These are phyloP conservation scores for Coniochaeta sp. DNA, from an alignment of 2,329 filamentous ascomycete genomes.

Conservation along the genomic window DNA sequence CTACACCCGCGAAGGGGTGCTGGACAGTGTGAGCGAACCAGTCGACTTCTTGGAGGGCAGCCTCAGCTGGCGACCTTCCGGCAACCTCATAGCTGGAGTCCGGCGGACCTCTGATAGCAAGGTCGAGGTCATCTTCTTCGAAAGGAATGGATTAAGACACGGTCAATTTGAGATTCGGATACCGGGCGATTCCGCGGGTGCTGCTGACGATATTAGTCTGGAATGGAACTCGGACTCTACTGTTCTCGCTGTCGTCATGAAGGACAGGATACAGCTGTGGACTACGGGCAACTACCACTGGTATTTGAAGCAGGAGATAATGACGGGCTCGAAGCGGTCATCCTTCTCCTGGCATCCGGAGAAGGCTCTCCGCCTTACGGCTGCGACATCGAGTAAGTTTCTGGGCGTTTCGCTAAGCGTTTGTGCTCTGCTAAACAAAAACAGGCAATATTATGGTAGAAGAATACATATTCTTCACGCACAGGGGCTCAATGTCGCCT, in stretches of 20 bases:
- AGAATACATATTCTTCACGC: slow-evolving; percentile 62
- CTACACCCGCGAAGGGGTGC: slow-evolving; percentile 79
- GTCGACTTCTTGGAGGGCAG: slow-evolving; percentile 84
- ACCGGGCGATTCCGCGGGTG: slow-evolving; percentile 9
- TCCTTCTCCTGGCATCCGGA: slow-evolving; percentile 76
- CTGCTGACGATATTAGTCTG: slow-evolving; percentile 35
- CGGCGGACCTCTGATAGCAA: slow-evolving; percentile 58
- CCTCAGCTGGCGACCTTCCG: slow-evolving; percentile 84
- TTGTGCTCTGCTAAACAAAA: slow-evolving; percentile 28
- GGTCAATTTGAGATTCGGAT: slow-evolving; percentile 77
- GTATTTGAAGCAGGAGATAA: slow-evolving; percentile 89
- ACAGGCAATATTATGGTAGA: slow-evolving; percentile 39
- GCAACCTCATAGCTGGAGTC: slow-evolving; percentile 83
- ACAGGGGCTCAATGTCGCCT: slow-evolving; percentile 60
- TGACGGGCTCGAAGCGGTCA: slow-evolving; percentile 25
- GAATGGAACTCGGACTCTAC: slow-evolving; percentile 91
- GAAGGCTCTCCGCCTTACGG: slow-evolving; percentile 62
- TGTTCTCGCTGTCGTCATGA: slow-evolving; percentile 74
- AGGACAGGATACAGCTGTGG: slow-evolving; percentile 81
- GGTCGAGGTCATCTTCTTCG: slow-evolving; percentile 89
- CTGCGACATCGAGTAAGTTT: slow-evolving; percentile 32
- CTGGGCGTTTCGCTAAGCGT: neutral
- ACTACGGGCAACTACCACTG: slow-evolving; percentile 97
- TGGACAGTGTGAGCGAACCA: slow-evolving; percentile 92
- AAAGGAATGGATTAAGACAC: slow-evolving; percentile 94